Evolutionary conservation across 768 basidiomycete genomes (phyloP), one percentile per base, ranked within the genome.

Genomic region (Russula compacta): DNA sequence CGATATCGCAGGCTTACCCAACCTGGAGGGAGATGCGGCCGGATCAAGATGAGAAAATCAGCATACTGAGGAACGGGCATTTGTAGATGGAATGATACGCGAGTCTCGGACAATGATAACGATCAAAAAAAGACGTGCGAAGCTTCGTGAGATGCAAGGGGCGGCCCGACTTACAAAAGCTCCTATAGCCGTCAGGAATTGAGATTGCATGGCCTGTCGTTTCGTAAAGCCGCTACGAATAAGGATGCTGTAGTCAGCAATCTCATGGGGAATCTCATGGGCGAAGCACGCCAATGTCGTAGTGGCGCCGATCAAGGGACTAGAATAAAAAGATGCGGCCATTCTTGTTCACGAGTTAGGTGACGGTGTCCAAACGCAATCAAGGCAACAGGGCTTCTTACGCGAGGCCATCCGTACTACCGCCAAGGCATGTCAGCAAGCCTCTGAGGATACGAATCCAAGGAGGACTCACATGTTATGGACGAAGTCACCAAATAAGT

Each of bases 281-380:
- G 90, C 91, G 69, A 95, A 95, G 70, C 92, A 95, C 29, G 93
- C 93, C 49, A 95, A 79, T n/a, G 92, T 93, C 3, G 92, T 95
- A 46, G 92, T 94, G 39, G 93, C 92, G 46, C 93, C 93, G 64
- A 95, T 91, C 60, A 93, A 77, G 3, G 93, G 93, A 38, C 89
- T 91, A n/a, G 91, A 92, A 71, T 95, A 95, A 77, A 95, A 95
- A n/a, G 91, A 92, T 55, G 93, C 92, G 15, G 92, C 88, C 89
- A 95, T 93, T 36, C 91, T 92, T 66, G 58, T 39, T 51, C 38
- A 62, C 43, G 57, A 32, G 29, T 43, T 39, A 43, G 48, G 24
- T 56, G 42, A 29, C 33, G 21, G 38, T 9, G 40, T 55, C 62
- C 58, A 64, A 58, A 65, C 64, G 60, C 53, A 64, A 65, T 52